Base-by-base conservation (phyloP, 306 rosid genomes). In the Quercus bicolor region DNA sequence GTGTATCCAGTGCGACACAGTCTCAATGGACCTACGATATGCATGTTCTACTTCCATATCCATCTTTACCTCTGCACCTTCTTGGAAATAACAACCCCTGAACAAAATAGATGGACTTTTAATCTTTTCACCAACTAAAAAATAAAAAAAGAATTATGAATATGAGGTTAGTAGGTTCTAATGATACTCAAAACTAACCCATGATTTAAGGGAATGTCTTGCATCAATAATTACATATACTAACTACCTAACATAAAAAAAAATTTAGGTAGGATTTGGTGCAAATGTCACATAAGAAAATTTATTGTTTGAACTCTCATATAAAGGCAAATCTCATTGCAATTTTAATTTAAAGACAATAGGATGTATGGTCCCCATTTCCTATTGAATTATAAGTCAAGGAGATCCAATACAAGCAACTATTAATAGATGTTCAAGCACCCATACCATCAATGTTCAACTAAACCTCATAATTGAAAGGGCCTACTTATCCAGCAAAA, bases 31-130 rank as follows among this genome's bases (percentile, higher is more conserved):
- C 79, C 34, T 85, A 79, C 70, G 78, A 81, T 87, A 92, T 9
- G 98, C 98, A 40, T 92, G 88, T 74, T 92, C 91, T 19, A 92
- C 90, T 61, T 56, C 83, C 97, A 94, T 92, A 59, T 86, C 87
- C 85, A 81, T 68, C 80, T 88, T 92, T 8, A 92, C 84, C 60
- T 89, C 85, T 40, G 23, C 18, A 29, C 94, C 93, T 84, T 88
- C 92, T 84, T 94, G 98, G 79, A 92, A 94, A 92, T 90, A 92
- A 82, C 97, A 87, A 12, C 97, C 94, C 87, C 98, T 92, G 88
- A 5, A 55, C 55, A 80, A 77, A 45, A 45, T 68, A 5, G 13
- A 33, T 33, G 59, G 11, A 56, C 33, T 6, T 33, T 78, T 56
- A 78, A 72, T 21, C 78, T 34, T 74, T 60, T 70, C 51, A 53